Evolutionary conservation across 148 eudicot genomes (phyloP), one percentile per base, ranked within the genome.

Genomic region (Fallopia convolvulus): DNA sequence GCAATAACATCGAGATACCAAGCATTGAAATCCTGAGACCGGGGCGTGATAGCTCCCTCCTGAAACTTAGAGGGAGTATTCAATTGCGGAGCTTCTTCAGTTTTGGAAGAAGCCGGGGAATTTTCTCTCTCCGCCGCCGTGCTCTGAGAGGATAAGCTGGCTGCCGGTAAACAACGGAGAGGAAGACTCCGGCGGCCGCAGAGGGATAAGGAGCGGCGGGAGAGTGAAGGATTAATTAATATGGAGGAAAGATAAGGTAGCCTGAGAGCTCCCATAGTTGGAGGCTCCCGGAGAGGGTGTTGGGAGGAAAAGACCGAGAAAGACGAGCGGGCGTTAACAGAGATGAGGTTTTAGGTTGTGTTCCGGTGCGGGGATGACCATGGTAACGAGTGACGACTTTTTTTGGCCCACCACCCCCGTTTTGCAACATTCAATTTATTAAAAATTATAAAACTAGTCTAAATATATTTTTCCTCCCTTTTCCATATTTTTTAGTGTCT

Each of bases 1-100:
- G 93, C 88, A 70, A 96, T 91, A 18, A 96, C 76, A 78, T 96
- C 99, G 39, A 91, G 86, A 47, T 96, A 96, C 99, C 99, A 96
- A 0, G 88, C 94, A 77, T 84, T 96, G 85, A 96, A 96, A 81
- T 96, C 98, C 84, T 87, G 86, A 6, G 98, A 91, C 36, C 99
- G 86, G 39, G 94, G 98, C 7, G 98, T 89, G 13, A 93, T 86
- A 0, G 65, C 81, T 82, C 86, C 82, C 17, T 94, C 97, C 47
- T 85, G 84, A 6, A 81, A 76, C 49, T 82, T 80, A 73, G 75
- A 73, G 11, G 75, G 46, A 36, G 82, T 74, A 80, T 82, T 87
- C 47, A 33, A 58, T 40, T 41, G 74, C 33, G 70, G 61, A 49
- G 46, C 52, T 47, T 50, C 52, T 47, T 50, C 49, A 21, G 15